A percentile compares a stretch with the other conserved stretches of the same genome.
These are phyloP conservation scores for Claviceps monticola DNA, from an alignment of 2,329 filamentous ascomycete genomes.

Conservation along the genomic window DNA sequence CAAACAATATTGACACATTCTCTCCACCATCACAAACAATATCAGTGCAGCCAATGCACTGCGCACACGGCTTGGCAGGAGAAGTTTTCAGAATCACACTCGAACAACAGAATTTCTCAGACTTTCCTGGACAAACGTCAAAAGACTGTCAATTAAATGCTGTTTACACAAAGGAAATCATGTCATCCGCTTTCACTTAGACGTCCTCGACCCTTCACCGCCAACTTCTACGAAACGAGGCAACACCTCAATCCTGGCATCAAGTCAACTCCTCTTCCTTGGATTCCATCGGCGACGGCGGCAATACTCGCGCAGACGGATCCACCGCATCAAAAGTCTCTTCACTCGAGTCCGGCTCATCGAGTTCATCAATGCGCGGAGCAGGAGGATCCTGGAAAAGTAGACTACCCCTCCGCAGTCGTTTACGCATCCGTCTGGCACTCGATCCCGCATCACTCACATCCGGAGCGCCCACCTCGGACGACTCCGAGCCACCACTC, in stretches of 20 bases:
- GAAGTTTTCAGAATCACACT: no score
- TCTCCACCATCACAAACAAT: no score
- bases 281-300: constrained; percentile 35
- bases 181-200: not conserved
- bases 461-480: constrained; percentile 25
- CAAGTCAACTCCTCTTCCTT: constrained; percentile 33
- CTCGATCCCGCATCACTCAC: constrained; percentile 30
- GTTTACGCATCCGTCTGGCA: constrained; percentile 32
- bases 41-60: no score
- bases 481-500: constrained; percentile 36
- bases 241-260: not conserved
- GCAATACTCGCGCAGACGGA: constrained; percentile 33
- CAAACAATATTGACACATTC: no score
- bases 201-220: not conserved
- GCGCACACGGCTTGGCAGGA: no score
- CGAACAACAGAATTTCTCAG: no score
- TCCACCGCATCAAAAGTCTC: constrained; percentile 28
- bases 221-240: not conserved
- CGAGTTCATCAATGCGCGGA: constrained; percentile 38
- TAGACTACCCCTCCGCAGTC: constrained; percentile 32
- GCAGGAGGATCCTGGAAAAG: constrained; percentile 35
- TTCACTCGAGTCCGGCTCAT: constrained; percentile 36
- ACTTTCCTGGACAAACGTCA: no score
- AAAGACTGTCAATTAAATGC: no score
- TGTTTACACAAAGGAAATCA: not conserved